Percentiles rank a stretch among this genome's conserved stretches.
phyloP scores from a whole-genome alignment of 352 stramenopile genomes.

The Thalassiosira delicatula region DNA sequence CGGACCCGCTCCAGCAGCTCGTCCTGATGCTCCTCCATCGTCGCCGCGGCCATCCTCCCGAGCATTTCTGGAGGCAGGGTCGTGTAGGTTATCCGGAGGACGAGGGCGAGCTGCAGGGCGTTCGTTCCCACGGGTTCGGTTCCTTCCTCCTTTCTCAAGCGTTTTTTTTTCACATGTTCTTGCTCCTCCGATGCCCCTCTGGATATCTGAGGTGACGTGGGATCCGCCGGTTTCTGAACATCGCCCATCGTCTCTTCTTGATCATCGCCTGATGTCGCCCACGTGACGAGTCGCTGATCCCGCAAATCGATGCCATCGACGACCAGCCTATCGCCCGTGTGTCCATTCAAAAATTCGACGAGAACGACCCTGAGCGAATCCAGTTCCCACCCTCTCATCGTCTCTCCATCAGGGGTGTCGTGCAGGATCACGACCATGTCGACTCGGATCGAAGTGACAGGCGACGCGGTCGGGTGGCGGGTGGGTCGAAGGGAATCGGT shows the following conservation, averaged over 20 bases:
- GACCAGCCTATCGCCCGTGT: too few relatives aligned
- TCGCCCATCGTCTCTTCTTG: conserved; percentile 27
- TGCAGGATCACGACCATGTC: conserved; percentile 13
- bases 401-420: conserved; percentile 20
- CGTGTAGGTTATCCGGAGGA: conserved; percentile 8
- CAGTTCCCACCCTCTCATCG: conserved; percentile 19
- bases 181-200: not conserved
- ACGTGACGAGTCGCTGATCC: conserved; percentile 20
- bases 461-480: conserved; percentile 4
- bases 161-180: not conserved
- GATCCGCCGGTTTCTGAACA: not conserved
- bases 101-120: conserved; percentile 32
- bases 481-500: not conserved
- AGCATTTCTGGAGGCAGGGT: conserved; percentile 27
- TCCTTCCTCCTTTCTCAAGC: not conserved
- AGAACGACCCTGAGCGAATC: too few relatives aligned
- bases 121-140: not conserved
- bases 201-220: not conserved
- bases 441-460: conserved; percentile 1
- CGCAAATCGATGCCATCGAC: too few relatives aligned
- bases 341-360: too few relatives aligned
- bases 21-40: conserved; percentile 31
- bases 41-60: conserved; percentile 22
- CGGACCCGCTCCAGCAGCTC: too few relatives aligned
- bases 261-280: conserved; percentile 29